Evolutionary conservation across 2,329 filamentous ascomycete genomes (phyloP).

Genomic region (Stachybotrys elegans): DNA sequence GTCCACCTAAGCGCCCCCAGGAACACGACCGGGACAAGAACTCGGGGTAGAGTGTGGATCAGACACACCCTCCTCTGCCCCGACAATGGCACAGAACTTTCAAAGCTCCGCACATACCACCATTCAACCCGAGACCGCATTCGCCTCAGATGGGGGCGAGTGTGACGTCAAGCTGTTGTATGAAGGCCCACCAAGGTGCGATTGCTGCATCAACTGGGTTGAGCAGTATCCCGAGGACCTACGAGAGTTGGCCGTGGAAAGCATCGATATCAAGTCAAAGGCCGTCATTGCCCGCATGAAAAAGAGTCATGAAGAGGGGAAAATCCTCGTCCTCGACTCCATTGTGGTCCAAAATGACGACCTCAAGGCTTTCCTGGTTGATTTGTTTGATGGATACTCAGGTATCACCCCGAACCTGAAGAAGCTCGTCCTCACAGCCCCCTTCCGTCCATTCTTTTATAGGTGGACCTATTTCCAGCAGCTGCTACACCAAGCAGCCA

Average conservation of each 20-base stretch:
- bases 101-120: no score
- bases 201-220: not conserved
- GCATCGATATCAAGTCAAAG: slow-evolving; percentile 6
- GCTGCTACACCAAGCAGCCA: slow-evolving; percentile 3
- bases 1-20: no score
- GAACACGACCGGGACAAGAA: no score
- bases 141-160: no score
- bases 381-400: slow-evolving; percentile 6
- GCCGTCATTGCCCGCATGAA: slow-evolving; percentile 10
- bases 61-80: no score
- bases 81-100: no score
- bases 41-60: no score
- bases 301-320: slow-evolving; percentile 4
- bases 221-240: slow-evolving; percentile 3
- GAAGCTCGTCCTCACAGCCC: slow-evolving; percentile 7
- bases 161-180: not conserved
- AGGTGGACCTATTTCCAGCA: slow-evolving; percentile 6
- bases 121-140: no score
- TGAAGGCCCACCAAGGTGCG: not conserved
- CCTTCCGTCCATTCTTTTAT: slow-evolving; percentile 8
- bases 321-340: slow-evolving; percentile 5
- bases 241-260: slow-evolving; percentile 3
- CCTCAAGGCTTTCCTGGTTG: slow-evolving; percentile 3
- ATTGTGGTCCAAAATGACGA: slow-evolving; percentile 6
- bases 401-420: slow-evolving; percentile 5